phyloP scores from a whole-genome alignment of 192 early-diverging fungal genomes.

The Podila verticillata region DNA sequence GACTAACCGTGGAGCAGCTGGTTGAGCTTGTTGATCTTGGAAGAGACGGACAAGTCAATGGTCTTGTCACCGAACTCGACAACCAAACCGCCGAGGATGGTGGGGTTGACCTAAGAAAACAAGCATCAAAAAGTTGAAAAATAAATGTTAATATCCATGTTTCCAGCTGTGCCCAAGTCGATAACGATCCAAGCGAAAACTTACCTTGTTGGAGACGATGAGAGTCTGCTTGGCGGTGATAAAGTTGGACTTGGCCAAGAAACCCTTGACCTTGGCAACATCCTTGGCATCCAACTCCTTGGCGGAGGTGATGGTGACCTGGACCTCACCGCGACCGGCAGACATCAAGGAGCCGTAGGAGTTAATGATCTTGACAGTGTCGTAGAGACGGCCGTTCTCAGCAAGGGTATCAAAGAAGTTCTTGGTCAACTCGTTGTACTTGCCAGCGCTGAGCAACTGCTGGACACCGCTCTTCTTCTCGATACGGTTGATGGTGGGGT shows the following conservation, averaged over 20 bases:
- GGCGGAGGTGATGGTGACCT: conserved; percentile 89
- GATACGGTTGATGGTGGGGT: conserved; percentile 85
- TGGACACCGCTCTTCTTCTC: conserved; percentile 82
- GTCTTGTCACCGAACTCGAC: conserved; percentile 98
- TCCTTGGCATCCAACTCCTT: conserved; percentile 83
- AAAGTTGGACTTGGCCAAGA: conserved; percentile 83
- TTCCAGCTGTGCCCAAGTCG: background rate
- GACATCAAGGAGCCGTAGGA: conserved; percentile 87
- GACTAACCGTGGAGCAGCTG: conserved; percentile 67
- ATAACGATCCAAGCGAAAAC: background rate
- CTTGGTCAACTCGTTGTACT: conserved; percentile 80
- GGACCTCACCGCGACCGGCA: conserved; percentile 89
- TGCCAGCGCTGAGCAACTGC: conserved; percentile 71
- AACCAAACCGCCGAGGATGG: conserved; percentile 94
- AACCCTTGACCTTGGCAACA: conserved; percentile 76
- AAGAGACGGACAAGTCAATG: conserved; percentile 96
- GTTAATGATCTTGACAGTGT: conserved; percentile 83
- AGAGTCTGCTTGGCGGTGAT: conserved; percentile 84
- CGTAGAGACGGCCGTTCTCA: conserved; percentile 93
- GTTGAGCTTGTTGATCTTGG: conserved; percentile 97
- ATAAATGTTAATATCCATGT: background rate
- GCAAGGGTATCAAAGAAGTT: conserved; percentile 94
- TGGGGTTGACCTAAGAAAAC: conserved; percentile 77
- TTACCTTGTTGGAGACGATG: conserved; percentile 85
- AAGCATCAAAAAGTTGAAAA: background rate